Base-by-base conservation (phyloP, 1,284 basidiomycete genomes). In the Ustilago esculenta region DNA sequence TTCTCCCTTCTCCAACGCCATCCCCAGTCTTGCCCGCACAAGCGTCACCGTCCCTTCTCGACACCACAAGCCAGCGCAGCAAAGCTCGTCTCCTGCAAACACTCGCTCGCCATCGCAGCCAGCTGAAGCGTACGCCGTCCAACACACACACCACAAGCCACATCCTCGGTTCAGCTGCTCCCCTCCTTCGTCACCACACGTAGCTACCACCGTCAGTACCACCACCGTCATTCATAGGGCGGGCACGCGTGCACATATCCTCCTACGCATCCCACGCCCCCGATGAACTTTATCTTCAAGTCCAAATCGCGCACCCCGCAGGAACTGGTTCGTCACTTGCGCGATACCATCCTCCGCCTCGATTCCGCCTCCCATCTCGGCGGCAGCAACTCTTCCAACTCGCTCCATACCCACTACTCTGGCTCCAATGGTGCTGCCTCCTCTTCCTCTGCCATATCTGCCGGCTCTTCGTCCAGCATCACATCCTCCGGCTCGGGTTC, bases 261-360 rank as follows among this genome's bases (percentile, higher is more conserved):
- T 14, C 35, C 9, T 21, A 24, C 27, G 5, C 12, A 10, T 40
- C 39, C 24, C 18, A 65, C 50, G 50, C 20, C 61, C 33, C 51
- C 47, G 4, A 81, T 81, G 80, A 81, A 81, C 63, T 80, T 81
- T 37, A 76, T 81, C 63, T 80, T 81, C 71, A 80, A 79, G 53
- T 47, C 67, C 25, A 77, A 79, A 52, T 63, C 73, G 36, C 66
- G 76, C 24, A 77, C 75, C 14, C 79, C 79, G 12, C 56, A 69
- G 20, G 80, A 81, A 34, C 67, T 81, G 17, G 79, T 73, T 10
- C 57, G 76, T 11, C 53, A 73, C 34, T 46, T 81, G 17, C 64
- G 73, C 41, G 80, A 81, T 5, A 56, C 73, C 39, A 59, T 76
- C 39, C 36, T 55, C 7, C 68, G 77, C 2, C 67, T 81, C 21